Evolutionary conservation across 1,139 yeast species (phyloP).

Genomic region (Saccharomyces hybrid): DNA sequence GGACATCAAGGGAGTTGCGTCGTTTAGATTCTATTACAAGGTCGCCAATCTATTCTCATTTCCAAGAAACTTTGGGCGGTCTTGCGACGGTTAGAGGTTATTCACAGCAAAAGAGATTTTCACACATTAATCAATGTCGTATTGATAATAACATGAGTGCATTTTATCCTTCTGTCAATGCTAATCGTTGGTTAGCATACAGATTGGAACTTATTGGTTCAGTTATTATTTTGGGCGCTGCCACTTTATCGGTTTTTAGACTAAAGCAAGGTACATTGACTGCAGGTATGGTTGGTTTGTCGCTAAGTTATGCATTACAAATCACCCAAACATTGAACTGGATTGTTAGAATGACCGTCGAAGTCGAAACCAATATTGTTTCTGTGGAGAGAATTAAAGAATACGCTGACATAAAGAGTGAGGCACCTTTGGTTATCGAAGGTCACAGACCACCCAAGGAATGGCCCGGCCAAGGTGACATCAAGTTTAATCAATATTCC

Average conservation of each 20-base stretch:
- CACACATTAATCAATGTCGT: conserved; percentile 62
- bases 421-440: conserved; percentile 73
- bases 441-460: conserved; percentile 54
- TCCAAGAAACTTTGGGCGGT: conserved; percentile 91
- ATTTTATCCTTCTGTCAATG: conserved; percentile 85
- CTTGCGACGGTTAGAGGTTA: conserved; percentile 87
- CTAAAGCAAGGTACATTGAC: conserved; percentile 60
- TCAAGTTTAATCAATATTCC: conserved; percentile 65
- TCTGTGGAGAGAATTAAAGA: conserved; percentile 93
- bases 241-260: conserved; percentile 68
- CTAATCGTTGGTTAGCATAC: conserved; percentile 95
- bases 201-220: conserved; percentile 89
- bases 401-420: conserved; percentile 64
- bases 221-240: conserved; percentile 73
- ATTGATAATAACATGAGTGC: conserved; percentile 86
- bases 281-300: conserved; percentile 88
- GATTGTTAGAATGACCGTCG: conserved; percentile 98
- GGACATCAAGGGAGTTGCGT: conserved; percentile 89
- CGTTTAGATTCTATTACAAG: conserved; percentile 88
- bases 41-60: conserved; percentile 92
- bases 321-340: conserved; percentile 89
- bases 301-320: conserved; percentile 87
- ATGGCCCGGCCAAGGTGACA: conserved; percentile 79
- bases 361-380: conserved; percentile 92
- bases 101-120: conserved; percentile 66